Percentiles rank a stretch among this genome's conserved stretches.
phyloP scores from a whole-genome alignment of 1,139 yeast genomes.

The Kodamaea anthophila region DNA sequence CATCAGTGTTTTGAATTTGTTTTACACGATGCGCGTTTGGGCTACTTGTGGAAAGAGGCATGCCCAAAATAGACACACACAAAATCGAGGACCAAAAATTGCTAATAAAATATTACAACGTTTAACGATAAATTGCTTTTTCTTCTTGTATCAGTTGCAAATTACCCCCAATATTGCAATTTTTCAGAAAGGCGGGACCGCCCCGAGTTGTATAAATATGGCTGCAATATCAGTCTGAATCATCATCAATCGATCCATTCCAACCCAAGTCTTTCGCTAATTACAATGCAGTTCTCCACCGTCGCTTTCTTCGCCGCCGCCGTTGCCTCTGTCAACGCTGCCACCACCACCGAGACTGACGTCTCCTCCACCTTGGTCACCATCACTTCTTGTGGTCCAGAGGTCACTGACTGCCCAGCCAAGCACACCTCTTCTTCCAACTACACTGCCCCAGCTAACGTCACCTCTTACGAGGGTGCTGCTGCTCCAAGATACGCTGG shows the following conservation, averaged over 20 bases:
- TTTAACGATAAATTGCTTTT: constrained; percentile 1
- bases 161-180: too few relatives aligned
- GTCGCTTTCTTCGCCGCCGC: constrained; percentile 20
- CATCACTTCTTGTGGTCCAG: constrained; percentile 21
- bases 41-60: too few relatives aligned
- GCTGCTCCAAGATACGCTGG: constrained; percentile 19
- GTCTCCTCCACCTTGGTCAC: constrained; percentile 18
- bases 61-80: not conserved
- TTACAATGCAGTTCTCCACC: constrained; percentile 22
- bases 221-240: constrained; percentile 4
- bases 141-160: not conserved
- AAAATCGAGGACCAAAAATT: not conserved
- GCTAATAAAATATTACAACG: too few relatives aligned
- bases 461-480: constrained; percentile 20
- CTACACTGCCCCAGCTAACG: constrained; percentile 14
- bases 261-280: constrained; percentile 20
- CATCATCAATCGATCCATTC: constrained; percentile 12
- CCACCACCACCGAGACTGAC: constrained; percentile 16
- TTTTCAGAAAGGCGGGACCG: not conserved
- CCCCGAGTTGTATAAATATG: constrained; percentile 4
- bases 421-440: constrained; percentile 16
- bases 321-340: constrained; percentile 19
- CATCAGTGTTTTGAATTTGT: too few relatives aligned
- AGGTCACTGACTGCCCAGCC: constrained; percentile 24
- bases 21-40: too few relatives aligned